These are phyloP conservation scores for Aristolochia californica DNA, from an alignment of 164 flowering plant species.

Conservation along the genomic window DNA sequence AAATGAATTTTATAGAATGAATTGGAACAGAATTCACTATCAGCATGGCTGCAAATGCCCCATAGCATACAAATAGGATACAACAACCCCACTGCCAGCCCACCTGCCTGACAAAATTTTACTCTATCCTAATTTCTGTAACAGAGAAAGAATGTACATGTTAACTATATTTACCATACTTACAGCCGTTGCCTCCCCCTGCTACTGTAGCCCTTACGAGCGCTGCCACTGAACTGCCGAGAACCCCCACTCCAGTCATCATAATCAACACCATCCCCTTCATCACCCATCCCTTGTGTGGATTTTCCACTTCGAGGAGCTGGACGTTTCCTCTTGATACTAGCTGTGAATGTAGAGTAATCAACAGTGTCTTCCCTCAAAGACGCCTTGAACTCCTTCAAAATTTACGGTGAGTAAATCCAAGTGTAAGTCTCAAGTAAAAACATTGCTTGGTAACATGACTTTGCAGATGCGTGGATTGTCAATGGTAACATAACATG, in stretches of 20 bases:
- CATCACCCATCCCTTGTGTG: constrained; percentile 24
- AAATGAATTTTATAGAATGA: no score
- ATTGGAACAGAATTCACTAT: no score
- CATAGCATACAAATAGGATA: constrained; percentile 1
- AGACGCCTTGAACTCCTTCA: constrained; percentile 74
- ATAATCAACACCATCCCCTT: constrained; percentile 36
- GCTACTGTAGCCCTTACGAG: constrained; percentile 24
- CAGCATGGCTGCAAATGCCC: not conserved
- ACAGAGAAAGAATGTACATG: constrained; percentile 5
- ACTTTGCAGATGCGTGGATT: no score
- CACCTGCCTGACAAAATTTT: not conserved
- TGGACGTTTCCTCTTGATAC: constrained; percentile 68
- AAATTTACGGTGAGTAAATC: not conserved
- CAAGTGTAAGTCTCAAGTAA: no score
- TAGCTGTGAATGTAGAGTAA: constrained; percentile 63
- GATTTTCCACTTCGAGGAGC: constrained; percentile 39
- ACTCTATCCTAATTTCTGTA: constrained; percentile 3
- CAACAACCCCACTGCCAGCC: not conserved
- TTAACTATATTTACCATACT: constrained; percentile 2
- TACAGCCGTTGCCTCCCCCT: constrained; percentile 38
- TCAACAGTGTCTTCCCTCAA: constrained; percentile 86
- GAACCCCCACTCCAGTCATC: constrained; percentile 26
- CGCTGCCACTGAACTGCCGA: constrained; percentile 32
- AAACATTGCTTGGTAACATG: no score
- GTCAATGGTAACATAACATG: no score